phyloP scores from a whole-genome alignment of 352 stramenopile genomes.

The Hyaloperonospora brassicae region DNA sequence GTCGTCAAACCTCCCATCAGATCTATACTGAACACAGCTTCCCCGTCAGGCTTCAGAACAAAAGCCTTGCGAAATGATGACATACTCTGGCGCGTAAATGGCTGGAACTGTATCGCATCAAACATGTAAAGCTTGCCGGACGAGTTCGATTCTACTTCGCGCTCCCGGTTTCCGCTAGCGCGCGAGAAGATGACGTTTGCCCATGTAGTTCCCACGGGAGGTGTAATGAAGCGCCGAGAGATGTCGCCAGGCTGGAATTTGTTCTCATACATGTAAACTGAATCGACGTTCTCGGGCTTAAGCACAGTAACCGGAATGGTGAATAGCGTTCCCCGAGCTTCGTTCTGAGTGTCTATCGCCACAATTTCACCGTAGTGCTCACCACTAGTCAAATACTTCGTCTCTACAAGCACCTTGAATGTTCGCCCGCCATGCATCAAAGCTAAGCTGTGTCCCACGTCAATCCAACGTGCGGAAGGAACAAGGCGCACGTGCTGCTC shows the following conservation, averaged over 20 bases:
- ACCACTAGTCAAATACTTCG: constrained; percentile 63
- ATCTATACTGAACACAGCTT: constrained; percentile 64
- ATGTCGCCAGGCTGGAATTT: constrained; percentile 56
- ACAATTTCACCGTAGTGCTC: constrained; percentile 84
- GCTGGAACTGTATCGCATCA: constrained; percentile 85
- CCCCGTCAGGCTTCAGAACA: constrained; percentile 54
- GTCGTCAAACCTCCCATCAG: constrained; percentile 68
- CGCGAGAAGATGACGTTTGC: constrained; percentile 77
- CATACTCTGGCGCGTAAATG: constrained; percentile 72
- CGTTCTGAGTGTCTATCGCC: constrained; percentile 65
- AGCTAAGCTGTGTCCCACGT: constrained; percentile 76
- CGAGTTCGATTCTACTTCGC: constrained; percentile 55
- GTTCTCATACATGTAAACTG: constrained; percentile 38
- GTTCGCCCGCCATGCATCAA: constrained; percentile 76
- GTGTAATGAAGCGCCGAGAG: constrained; percentile 74
- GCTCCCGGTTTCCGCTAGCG: constrained; percentile 22
- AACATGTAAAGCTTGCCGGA: constrained; percentile 78
- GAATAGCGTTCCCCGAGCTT: constrained; percentile 72
- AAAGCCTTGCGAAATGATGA: constrained; percentile 67
- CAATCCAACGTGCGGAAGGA: constrained; percentile 80
- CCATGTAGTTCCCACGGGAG: constrained; percentile 77
- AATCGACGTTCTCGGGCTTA: constrained; percentile 53
- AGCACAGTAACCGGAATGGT: constrained; percentile 87
- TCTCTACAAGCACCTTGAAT: constrained; percentile 89
- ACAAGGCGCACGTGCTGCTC: constrained; percentile 82